Evolutionary conservation across 2,329 filamentous ascomycete genomes (phyloP).

Genomic region (Periconia sp.): DNA sequence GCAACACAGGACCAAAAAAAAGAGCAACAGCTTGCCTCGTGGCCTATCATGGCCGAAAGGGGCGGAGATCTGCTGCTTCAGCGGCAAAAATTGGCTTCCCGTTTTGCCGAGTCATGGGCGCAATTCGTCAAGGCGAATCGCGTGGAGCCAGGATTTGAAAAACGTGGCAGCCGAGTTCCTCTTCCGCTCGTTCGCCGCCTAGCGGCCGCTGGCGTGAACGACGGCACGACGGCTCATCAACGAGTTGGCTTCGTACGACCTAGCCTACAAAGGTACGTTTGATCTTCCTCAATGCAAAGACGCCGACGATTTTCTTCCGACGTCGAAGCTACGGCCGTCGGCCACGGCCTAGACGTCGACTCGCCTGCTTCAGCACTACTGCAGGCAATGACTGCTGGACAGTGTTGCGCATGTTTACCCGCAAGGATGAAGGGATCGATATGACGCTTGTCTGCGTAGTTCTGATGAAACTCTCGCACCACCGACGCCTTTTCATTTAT

Average conservation of each 20-base stretch:
- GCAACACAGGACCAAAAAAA: constrained; percentile 7
- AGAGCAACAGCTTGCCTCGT: constrained; percentile 16
- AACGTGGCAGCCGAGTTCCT: constrained; percentile 15
- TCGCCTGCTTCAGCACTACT: background rate
- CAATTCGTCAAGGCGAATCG: constrained; percentile 24
- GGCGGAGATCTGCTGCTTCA: constrained; percentile 29
- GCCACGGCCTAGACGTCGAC: background rate
- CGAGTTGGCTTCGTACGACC: background rate
- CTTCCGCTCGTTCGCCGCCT: too few relatives aligned
- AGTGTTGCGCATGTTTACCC: constrained; percentile 3
- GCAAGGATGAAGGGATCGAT: constrained; percentile 6
- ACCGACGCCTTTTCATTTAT: constrained; percentile 6
- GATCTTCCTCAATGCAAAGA: too few relatives aligned
- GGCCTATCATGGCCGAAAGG: constrained; percentile 13
- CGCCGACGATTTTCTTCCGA: background rate
- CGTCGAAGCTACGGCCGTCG: background rate
- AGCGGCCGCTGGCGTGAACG: constrained; percentile 20
- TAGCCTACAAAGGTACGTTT: background rate
- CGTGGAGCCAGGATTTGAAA: constrained; percentile 14
- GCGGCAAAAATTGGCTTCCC: constrained; percentile 24
- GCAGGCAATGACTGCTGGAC: constrained; percentile 2
- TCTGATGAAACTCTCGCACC: constrained; percentile 10
- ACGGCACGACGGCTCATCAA: constrained; percentile 2
- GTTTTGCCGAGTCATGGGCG: constrained; percentile 32
- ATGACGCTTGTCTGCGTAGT: constrained; percentile 4